These are phyloP conservation scores for Fusarium kyushuense DNA, from an alignment of 2,329 filamentous ascomycete species.

Conservation along the genomic window DNA sequence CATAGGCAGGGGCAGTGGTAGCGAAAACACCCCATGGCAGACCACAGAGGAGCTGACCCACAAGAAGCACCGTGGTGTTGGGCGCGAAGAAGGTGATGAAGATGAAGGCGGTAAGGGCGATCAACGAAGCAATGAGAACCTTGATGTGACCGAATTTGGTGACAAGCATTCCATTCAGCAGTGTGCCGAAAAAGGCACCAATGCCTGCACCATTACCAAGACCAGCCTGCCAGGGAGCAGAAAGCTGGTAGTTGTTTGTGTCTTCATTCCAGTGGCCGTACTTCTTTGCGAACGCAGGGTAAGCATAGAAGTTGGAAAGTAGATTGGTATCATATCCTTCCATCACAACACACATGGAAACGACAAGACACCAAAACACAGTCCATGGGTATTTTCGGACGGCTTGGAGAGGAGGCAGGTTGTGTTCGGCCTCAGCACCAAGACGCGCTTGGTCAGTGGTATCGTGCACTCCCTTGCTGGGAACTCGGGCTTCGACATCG, in stretches of 20 bases:
- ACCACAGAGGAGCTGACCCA: constrained; percentile 60
- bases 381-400: constrained; percentile 52
- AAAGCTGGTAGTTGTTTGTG: constrained; percentile 53
- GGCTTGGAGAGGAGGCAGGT: constrained; percentile 46
- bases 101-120: constrained; percentile 56
- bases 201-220: constrained; percentile 59
- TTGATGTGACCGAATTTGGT: constrained; percentile 58
- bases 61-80: constrained; percentile 53
- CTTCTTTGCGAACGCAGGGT: constrained; percentile 46
- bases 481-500: constrained; percentile 17
- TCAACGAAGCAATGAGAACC: constrained; percentile 58
- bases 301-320: constrained; percentile 55
- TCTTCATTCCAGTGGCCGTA: constrained; percentile 49
- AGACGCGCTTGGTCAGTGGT: constrained; percentile 32
- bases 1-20: constrained; percentile 61
- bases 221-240: constrained; percentile 63
- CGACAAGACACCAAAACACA: constrained; percentile 53
- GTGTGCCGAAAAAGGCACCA: constrained; percentile 62
- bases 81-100: constrained; percentile 61
- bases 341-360: constrained; percentile 58
- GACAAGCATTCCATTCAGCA: constrained; percentile 61
- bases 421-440: constrained; percentile 43
- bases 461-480: constrained; percentile 8
- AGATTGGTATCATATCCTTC: constrained; percentile 57
- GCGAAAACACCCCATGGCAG: constrained; percentile 61